These are phyloP conservation scores for Penstemon davidsonii DNA, from an alignment of 257 asterid species.

Conservation along the genomic window DNA sequence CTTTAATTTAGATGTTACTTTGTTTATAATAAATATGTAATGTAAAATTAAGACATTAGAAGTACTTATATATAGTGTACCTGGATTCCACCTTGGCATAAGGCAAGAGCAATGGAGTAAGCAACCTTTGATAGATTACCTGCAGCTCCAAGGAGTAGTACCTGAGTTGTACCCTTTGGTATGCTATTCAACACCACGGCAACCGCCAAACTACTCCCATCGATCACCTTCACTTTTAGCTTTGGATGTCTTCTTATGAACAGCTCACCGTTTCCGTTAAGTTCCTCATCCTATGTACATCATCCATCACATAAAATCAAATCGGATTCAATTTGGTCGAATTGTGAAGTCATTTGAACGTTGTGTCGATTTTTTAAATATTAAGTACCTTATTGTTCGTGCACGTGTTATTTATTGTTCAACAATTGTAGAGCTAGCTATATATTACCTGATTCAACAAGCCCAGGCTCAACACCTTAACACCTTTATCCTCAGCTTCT, in stretches of 20 bases:
- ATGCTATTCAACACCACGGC: conserved; percentile 36
- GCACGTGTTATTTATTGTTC: background rate
- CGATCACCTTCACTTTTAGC: conserved; percentile 30
- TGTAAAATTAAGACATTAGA: background rate
- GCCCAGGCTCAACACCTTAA: conserved; percentile 36
- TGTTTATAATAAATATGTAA: background rate
- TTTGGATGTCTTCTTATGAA: conserved; percentile 26
- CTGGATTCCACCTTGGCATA: conserved; percentile 31
- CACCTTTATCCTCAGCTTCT: conserved; percentile 38
- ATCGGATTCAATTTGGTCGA: too few relatives aligned
- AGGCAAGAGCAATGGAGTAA: conserved; percentile 25
- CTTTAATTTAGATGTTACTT: too few relatives aligned
- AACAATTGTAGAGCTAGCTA: too few relatives aligned
- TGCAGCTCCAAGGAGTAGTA: conserved; percentile 11
- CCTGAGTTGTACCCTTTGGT: conserved; percentile 30
- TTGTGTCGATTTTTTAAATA: too few relatives aligned
- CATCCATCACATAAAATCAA: too few relatives aligned
- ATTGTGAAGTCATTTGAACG: too few relatives aligned
- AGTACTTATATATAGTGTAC: background rate
- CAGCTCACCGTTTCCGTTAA: conserved; percentile 30
- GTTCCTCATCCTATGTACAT: conserved; percentile 23
- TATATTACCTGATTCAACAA: conserved; percentile 36
- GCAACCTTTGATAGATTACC: conserved; percentile 32
- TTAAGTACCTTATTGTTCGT: too few relatives aligned
- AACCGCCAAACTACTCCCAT: conserved; percentile 37